A percentile compares a stretch with the other conserved stretches of the same genome.
phyloP scores from a whole-genome alignment of 2,329 filamentous ascomycete species.

The Metarhizium album region DNA sequence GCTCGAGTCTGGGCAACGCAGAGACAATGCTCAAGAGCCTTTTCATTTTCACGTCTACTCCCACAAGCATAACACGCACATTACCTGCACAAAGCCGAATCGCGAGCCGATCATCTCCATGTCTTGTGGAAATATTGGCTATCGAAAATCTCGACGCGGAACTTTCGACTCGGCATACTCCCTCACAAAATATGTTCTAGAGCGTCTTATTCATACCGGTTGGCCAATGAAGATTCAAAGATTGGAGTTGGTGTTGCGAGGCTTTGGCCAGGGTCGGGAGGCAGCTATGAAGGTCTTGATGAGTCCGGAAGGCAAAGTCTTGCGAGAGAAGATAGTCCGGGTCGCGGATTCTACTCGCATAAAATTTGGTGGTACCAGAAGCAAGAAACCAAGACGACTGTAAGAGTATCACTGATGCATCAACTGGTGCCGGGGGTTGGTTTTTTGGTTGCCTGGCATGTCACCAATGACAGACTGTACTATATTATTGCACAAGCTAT shows the following conservation, averaged over 20 bases:
- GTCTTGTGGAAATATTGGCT: slow-evolving; percentile 82
- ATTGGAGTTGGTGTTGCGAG: slow-evolving; percentile 72
- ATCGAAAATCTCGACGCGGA: slow-evolving; percentile 68
- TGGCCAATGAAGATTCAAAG: slow-evolving; percentile 64
- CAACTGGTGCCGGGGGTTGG: not conserved
- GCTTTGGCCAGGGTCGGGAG: slow-evolving; percentile 79
- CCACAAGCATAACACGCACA: slow-evolving; percentile 89
- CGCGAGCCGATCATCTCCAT: slow-evolving; percentile 69
- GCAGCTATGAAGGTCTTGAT: slow-evolving; percentile 83
- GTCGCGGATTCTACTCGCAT: slow-evolving; percentile 80
- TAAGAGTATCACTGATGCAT: slow-evolving; percentile 12
- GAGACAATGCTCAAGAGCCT: slow-evolving; percentile 41
- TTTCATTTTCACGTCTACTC: slow-evolving; percentile 82
- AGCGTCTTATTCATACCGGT: slow-evolving; percentile 72
- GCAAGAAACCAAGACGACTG: slow-evolving; percentile 73
- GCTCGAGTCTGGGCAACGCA: slow-evolving; percentile 13
- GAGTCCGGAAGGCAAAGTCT: slow-evolving; percentile 67
- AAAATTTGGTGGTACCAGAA: slow-evolving; percentile 93
- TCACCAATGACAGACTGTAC: slow-evolving; percentile 24
- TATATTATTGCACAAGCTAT: slow-evolving; percentile 23
- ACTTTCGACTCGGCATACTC: slow-evolving; percentile 91
- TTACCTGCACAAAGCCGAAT: slow-evolving; percentile 79
- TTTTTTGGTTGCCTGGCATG: not conserved
- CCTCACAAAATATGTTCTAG: slow-evolving; percentile 71
- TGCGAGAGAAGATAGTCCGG: slow-evolving; percentile 64